Evolutionary conservation across 2,329 filamentous ascomycete species (phyloP), one percentile per base, ranked within the genome.

Genomic region (Diaporthe citrichinensis): DNA sequence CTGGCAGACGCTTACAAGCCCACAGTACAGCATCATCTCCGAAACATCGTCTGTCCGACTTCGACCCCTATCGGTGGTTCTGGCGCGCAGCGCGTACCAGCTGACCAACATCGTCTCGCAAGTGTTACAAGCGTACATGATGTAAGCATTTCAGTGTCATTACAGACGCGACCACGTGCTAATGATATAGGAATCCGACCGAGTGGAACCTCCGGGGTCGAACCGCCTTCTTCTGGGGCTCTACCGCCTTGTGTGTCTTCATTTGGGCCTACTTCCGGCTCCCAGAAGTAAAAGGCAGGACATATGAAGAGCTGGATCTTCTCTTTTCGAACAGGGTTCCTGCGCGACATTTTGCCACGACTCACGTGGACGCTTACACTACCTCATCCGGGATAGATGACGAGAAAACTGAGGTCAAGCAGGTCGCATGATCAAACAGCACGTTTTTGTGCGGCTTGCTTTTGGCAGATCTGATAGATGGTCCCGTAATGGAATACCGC

Each of bases 181-280:
- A 68, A 77, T 75, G 69, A 77, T 76, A 34, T 76, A 78, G 72
- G 39, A 78, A 76, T 59, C 76, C 78, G 3, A 84, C 81, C 3
- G 83, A 80, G 9, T 82, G 81, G 77, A 85, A 84, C 73, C 81
- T 79, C 80, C 83, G 76, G 79, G 86, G 84, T 79, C 83, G 78
- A 81, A 85, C 76, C 79, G 88, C 79, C 9, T 83, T 84, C 72
- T 80, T 84, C 76, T 84, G 82, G 83, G 78, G 78, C 2, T 79
- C 78, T 6, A 82, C 85, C 68, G 84, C 85, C 76, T 79, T 87
- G 23, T 46, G 84, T 1, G 85, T 85, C n/a, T 79, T 86, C 0
- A 76, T 84, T 2, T 90, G 87, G 81, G 84, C 86, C 4, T 87
- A 81, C 77, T 86, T 86, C 77, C 85, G 84, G 61, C 79, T 87